Conservation (phyloP, 2,329 filamentous ascomycete genomes). For the Coleophoma cylindrospora region DNA sequence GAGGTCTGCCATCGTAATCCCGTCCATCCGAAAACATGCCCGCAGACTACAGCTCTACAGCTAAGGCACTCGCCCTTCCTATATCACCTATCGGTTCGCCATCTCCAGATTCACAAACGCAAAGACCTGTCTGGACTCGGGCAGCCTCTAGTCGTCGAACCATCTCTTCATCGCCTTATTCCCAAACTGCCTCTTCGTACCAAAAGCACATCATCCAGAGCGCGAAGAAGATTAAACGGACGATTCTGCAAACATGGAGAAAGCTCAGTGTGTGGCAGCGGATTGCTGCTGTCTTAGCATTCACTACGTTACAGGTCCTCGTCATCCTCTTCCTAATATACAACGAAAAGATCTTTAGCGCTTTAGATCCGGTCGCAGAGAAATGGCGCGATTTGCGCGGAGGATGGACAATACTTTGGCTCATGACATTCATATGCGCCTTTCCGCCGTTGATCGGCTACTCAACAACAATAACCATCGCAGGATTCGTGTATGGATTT, state of each 20-base stretch:
- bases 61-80: slow-evolving; percentile 41
- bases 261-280: slow-evolving; percentile 57
- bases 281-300: slow-evolving; percentile 43
- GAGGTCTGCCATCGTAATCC: background rate
- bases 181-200: slow-evolving; percentile 20
- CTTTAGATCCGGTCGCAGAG: slow-evolving; percentile 66
- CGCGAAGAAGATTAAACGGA: slow-evolving; percentile 47
- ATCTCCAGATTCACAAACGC: slow-evolving; percentile 29
- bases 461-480: slow-evolving; percentile 60
- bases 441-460: slow-evolving; percentile 72
- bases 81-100: slow-evolving; percentile 41
- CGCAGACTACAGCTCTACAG: slow-evolving; percentile 44
- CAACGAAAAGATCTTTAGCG: slow-evolving; percentile 73
- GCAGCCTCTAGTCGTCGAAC: slow-evolving; percentile 29
- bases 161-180: slow-evolving; percentile 12
- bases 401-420: slow-evolving; percentile 67
- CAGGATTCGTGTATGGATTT: slow-evolving; percentile 68
- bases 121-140: slow-evolving; percentile 46
- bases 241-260: slow-evolving; percentile 44
- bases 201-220: slow-evolving; percentile 36
- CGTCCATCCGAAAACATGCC: slow-evolving; percentile 35
- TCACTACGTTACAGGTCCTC: slow-evolving; percentile 45
- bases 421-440: slow-evolving; percentile 58
- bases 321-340: slow-evolving; percentile 69
- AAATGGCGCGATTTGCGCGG: slow-evolving; percentile 69